These are phyloP conservation scores for Emmonsia crescens DNA, from an alignment of 2,329 filamentous ascomycete species.

Conservation along the genomic window DNA sequence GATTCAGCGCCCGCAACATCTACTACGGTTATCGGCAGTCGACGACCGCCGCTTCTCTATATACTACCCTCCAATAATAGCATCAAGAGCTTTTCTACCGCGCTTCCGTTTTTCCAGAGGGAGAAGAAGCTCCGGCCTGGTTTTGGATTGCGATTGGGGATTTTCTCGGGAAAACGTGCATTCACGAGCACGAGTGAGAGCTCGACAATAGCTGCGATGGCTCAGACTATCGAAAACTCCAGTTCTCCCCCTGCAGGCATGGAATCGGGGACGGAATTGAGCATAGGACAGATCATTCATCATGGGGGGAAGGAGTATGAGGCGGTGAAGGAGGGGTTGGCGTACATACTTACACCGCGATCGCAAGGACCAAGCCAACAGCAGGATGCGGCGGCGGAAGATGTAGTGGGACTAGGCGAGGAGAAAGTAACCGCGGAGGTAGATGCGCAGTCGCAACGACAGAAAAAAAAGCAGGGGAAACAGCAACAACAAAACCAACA, in stretches of 20 bases:
- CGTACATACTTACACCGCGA: slow-evolving; percentile 54
- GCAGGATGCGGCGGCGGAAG: neutral
- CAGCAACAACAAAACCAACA: neutral
- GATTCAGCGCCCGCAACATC: neutral
- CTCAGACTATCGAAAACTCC: neutral
- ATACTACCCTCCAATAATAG: neutral
- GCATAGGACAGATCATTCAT: slow-evolving; percentile 20
- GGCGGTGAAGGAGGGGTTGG: slow-evolving; percentile 56
- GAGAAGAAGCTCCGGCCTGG: neutral
- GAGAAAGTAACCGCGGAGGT: neutral
- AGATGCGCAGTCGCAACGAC: neutral
- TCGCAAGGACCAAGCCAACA: slow-evolving; percentile 35
- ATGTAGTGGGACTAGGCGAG: neutral
- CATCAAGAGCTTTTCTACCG: neutral
- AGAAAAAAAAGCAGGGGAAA: neutral
- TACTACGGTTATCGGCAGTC: neutral
- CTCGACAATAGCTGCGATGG: neutral
- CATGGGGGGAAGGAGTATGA: slow-evolving; percentile 46
- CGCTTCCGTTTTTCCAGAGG: neutral
- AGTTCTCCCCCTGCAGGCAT: neutral
- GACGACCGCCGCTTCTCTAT: neutral
- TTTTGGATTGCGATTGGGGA: neutral
- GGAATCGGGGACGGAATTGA: neutral
- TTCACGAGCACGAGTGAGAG: too few species aligned
- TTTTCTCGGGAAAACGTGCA: neutral